Conservation (phyloP, 164 flowering plant species). For the Magnolia officinalis region DNA sequence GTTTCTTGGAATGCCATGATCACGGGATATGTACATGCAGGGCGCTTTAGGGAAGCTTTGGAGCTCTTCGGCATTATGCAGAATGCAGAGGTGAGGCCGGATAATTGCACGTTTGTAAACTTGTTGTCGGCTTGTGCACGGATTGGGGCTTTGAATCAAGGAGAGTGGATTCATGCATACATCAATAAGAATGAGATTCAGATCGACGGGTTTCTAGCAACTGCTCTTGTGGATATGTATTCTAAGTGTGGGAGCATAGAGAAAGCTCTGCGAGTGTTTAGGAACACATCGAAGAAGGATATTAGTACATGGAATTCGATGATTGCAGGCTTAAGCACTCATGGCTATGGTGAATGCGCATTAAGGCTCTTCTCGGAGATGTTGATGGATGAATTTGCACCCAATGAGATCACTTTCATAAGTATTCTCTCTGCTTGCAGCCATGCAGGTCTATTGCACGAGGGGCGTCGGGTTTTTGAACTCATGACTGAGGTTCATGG, state of each 20-base stretch:
- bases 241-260: constrained; percentile 30
- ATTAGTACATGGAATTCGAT: constrained; percentile 44
- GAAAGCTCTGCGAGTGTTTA: constrained; percentile 34
- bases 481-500: constrained; percentile 32
- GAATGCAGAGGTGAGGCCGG: constrained; percentile 20
- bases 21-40: constrained; percentile 24
- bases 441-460: constrained; percentile 48
- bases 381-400: constrained; percentile 31
- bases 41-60: constrained; percentile 22
- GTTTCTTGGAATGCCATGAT: constrained; percentile 39
- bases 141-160: constrained; percentile 36
- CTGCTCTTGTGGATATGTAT: constrained; percentile 43
- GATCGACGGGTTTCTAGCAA: constrained; percentile 34
- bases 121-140: constrained; percentile 37
- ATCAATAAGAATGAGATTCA: constrained; percentile 24
- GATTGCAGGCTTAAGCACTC: constrained; percentile 47
- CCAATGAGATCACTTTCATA: constrained; percentile 43
- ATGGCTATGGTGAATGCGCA: constrained; percentile 49
- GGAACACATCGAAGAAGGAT: constrained; percentile 27
- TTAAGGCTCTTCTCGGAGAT: constrained; percentile 37
- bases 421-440: constrained; percentile 50
- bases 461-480: constrained; percentile 34
- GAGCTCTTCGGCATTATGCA: constrained; percentile 26
- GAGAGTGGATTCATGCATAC: constrained; percentile 39
- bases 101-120: constrained; percentile 30